Evolutionary conservation across 2,329 filamentous ascomycete species (phyloP), one percentile per base, ranked within the genome.

Genomic region (Blastomyces percursus): DNA sequence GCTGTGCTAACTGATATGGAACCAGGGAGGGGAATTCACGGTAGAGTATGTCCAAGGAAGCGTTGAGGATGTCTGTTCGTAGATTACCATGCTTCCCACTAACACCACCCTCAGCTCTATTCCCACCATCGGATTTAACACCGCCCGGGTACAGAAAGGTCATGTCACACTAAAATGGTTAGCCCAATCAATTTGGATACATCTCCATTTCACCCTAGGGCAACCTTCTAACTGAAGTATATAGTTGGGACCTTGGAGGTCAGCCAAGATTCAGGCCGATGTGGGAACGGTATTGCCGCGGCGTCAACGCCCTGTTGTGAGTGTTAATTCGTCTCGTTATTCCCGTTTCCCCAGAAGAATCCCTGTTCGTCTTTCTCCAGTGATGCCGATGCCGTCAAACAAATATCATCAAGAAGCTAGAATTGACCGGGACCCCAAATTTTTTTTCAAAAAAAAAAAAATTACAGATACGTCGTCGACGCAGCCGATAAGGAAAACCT

Each of bases 201-300:
- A 27, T 24, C 1, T 44, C 19, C 35, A 24, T 16, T 62, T n/a
- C 24, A 14, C 4, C 42, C 64, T 42, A 64, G 30, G 19, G 62
- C 58, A 61, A 30, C 51, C 32, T 51, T 55, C 32, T 59, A 55
- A 61, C 60, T n/a, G 24, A 32, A 14, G 35, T n/a, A 50, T 52
- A 46, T 64, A 87, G 85, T 78, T 99, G 94, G 94, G 94, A 99
- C 79, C 86, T 99, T 67, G 94, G 94, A 69, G 94, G 94, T 61
- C 94, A 99, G 78, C 93, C 94, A 70, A 86, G 93, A 68, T 99
- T 97, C 80, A 89, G 94, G 72, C 90, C 90, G 69, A 99, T 99
- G 94, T 99, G 94, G 94, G 94, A 99, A 81, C 84, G 94, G 72
- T 99, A 99, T 77, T 97, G 94, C 78, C 90, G 92, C 67, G 94